Conservation (phyloP, 148 eudicot species). For the Rhododendron kiyosumense region DNA sequence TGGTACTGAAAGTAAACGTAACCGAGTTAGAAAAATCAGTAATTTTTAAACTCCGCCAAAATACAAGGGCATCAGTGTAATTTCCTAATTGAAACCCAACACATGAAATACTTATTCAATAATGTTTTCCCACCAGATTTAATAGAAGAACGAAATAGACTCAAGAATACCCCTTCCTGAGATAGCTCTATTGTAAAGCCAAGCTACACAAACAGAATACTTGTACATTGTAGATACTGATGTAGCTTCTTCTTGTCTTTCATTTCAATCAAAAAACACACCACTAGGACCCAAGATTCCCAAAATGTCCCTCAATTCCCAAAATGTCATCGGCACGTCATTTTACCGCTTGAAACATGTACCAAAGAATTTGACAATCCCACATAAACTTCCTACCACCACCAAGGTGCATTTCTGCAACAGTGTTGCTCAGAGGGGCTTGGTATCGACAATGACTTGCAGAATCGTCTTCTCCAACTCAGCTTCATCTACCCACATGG, state of each 20-base stretch:
- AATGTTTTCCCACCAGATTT: neutral
- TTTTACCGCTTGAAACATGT: neutral
- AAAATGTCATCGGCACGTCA: neutral
- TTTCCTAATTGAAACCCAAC: neutral
- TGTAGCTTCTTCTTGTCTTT: neutral
- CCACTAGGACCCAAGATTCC: neutral
- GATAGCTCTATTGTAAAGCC: neutral
- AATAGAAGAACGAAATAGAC: neutral
- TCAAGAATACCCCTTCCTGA: neutral
- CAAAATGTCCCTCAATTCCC: neutral
- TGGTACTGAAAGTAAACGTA: no score
- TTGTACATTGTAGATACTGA: neutral
- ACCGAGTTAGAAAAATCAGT: no score
- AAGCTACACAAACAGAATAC: neutral
- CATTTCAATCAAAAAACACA: neutral
- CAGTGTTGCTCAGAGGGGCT: slow-evolving; percentile 9
- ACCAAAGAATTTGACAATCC: neutral
- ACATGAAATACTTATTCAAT: neutral
- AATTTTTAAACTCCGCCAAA: no score
- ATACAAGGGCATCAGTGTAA: neutral
- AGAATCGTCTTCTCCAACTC: slow-evolving; percentile 32
- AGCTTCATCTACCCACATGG: slow-evolving; percentile 63
- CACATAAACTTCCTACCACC: neutral
- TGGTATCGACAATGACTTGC: slow-evolving; percentile 18
- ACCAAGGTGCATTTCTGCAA: neutral